Conservation (phyloP, 805 yeast genomes). For the Hanseniaspora hatyaiensis region DNA sequence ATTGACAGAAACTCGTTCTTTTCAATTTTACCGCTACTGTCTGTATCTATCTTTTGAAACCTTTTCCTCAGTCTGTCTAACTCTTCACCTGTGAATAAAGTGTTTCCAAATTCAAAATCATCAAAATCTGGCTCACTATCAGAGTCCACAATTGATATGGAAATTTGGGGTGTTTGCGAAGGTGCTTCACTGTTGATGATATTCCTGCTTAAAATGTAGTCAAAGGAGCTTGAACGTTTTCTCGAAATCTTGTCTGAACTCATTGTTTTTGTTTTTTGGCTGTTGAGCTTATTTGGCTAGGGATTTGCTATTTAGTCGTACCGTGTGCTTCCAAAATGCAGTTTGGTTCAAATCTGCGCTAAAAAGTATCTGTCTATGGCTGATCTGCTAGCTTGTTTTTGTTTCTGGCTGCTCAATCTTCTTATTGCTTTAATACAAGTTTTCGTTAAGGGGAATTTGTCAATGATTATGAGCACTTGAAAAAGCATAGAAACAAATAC, state of each 20-base stretch:
- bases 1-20: constrained; percentile 80
- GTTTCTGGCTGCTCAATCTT: too few species aligned
- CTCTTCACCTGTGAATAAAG: constrained; percentile 80
- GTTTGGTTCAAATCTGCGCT: too few species aligned
- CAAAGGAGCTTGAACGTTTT: background rate
- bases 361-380: too few species aligned
- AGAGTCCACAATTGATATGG: background rate
- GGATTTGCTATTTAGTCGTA: background rate
- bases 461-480: too few species aligned
- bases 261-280: background rate
- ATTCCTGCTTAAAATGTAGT: background rate
- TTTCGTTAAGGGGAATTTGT: too few species aligned
- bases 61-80: constrained; percentile 82
- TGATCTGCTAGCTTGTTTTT: too few species aligned
- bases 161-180: background rate
- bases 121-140: constrained; percentile 42
- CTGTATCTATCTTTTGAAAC: constrained; percentile 89
- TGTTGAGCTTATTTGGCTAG: background rate
- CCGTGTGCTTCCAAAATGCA: background rate
- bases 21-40: constrained; percentile 84
- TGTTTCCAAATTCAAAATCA: constrained; percentile 66
- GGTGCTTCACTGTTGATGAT: background rate
- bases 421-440: too few species aligned
- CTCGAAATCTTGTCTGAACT: background rate
- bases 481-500: too few species aligned